Evolutionary conservation across 306 rosid species (phyloP), one percentile per base, ranked within the genome.

Genomic region (Acacia confusa): DNA sequence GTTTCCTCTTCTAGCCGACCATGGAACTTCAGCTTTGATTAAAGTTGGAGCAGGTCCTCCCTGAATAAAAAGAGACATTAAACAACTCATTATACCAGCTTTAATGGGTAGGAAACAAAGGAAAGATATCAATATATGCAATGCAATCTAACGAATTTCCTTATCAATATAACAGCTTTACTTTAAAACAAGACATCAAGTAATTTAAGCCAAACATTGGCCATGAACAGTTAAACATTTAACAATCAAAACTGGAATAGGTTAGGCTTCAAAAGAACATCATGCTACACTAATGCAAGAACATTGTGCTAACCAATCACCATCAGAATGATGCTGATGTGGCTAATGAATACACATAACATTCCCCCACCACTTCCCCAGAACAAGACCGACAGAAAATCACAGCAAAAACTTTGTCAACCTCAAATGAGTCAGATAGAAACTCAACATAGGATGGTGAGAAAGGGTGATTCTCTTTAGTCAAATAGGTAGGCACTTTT

Each of bases 21-120:
- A 96, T 61, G 98, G 99, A 73, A 91, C 92, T 74, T 91, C 97
- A 45, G 98, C 99, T 86, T 94, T 96, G 81, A 89, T 87, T 68
- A 96, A 84, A 58, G 92, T 82, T n/a, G 92, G 84, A 81, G 92
- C 79, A 72, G 97, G 87, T 77, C 94, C 97, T 72, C 92, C 97
- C 98, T 93, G 87, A 77, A 75, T 88, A 28, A 72, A 78, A 15
- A 74, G 77, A 55, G 81, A 63, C 38, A 79, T 14, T 80, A 74
- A 80, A 52, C 40, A 52, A 17, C 30, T 38, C 1, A 72, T 74
- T 20, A 28, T 32, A 20, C 61, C 61, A 70, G n/a, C 27, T 64
- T 6, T 20, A 64, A 45, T 12, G 12, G 36, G 63, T 8, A 57
- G 22, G 25, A 1, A 44, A 27, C 7, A 30, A 44, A 19, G 45